These are phyloP conservation scores for Pyronema omphalodes DNA, from an alignment of 495 filamentous ascomycete genomes.

Conservation along the genomic window DNA sequence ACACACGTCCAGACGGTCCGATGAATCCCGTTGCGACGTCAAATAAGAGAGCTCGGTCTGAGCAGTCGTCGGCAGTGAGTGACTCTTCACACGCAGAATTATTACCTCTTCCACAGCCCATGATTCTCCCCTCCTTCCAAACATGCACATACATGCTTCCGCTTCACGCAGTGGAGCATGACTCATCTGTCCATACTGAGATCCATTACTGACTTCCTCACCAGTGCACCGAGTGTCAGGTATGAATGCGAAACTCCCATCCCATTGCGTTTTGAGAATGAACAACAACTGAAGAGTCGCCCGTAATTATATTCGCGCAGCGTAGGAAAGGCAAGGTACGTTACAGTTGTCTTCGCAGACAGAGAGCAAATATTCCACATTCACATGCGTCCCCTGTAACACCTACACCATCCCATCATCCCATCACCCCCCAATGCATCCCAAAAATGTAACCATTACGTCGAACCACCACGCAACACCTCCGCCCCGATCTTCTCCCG, in stretches of 20 bases:
- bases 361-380: no score
- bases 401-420: no score
- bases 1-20: not conserved
- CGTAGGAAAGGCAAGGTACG: slow-evolving; percentile 18
- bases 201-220: not conserved
- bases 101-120: no score
- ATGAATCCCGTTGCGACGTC: not conserved
- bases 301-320: slow-evolving; percentile 3
- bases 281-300: slow-evolving; percentile 3
- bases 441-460: not conserved
- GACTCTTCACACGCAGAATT: no score
- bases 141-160: no score
- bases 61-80: slow-evolving; percentile 4
- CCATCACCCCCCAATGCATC: no score
- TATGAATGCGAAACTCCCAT: slow-evolving; percentile 1
- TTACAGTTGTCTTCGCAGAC: not conserved
- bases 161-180: no score
- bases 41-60: slow-evolving; percentile 5
- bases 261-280: not conserved
- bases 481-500: not conserved
- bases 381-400: no score
- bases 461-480: not conserved
- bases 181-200: no score
- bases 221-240: slow-evolving; percentile 20
- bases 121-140: no score